Base-by-base conservation (phyloP, 257 asterid genomes). In the Ballota nigra region DNA sequence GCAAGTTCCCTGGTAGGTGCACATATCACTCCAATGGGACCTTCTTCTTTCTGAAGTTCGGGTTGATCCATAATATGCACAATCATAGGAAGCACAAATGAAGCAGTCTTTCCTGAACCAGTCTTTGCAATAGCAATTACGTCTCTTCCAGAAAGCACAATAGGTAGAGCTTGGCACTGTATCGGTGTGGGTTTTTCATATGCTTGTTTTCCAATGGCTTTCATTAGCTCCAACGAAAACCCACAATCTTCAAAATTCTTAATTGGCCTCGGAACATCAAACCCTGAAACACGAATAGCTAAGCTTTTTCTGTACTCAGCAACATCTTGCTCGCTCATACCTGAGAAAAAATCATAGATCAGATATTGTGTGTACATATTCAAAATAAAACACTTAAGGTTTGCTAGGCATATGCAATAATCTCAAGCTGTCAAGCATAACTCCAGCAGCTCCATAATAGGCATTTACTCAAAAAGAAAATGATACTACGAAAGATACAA, bases 1-100 rank as follows among this genome's bases (percentile, higher is more conserved):
- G 99, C 99, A 72, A 94, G 76, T 84, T 94, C 99, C 84, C 99
- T 88, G 69, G 99, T 94, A 66, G 99, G 99, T 4, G 99, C 99
- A 86, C 97, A 91, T 72, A 94, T 83, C 74, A 94, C 97, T 78
- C 99, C 97, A 84, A 94, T 86, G 12, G 99, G 97, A 5, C 97
- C 97, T 88, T 89, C 97, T 80, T 88, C 99, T 81, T 94, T 94
- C 69, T 65, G 83, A 71, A 94, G 89, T 78, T 94, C 97, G 49
- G 95, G 97, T 76, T 94, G 99, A 84, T 94, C 99, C 99, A 91
- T 94, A 72, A 88, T 86, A 79, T 94, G 99, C 52, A 77, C 94
- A 75, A 94, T 80, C 99, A 94, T 85, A 19, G 99, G 99, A 72
- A 94, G 97, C 80, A 94, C 97, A 55, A 94, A 94, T 3, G 99